A percentile compares a stretch with the other conserved stretches of the same genome.
Evolutionary conservation across 805 yeast species (phyloP).

Genomic region (Kodamaea nitidulidarum): DNA sequence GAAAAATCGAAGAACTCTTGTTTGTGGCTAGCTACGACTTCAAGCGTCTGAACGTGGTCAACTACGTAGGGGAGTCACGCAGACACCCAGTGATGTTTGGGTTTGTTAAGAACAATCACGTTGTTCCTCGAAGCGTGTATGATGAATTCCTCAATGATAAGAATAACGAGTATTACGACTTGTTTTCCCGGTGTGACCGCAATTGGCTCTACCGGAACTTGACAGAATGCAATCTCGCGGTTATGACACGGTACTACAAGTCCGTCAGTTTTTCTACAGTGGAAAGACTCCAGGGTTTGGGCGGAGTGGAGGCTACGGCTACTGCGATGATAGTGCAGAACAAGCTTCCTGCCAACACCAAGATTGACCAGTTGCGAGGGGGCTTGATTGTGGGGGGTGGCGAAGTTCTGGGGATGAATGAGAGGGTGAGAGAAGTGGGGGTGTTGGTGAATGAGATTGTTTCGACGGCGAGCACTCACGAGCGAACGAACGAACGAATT

Average conservation of each 20-base stretch:
- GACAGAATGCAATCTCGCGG: slow-evolving; percentile 30
- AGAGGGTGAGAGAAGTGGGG: slow-evolving; percentile 27
- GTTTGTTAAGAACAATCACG: slow-evolving; percentile 10
- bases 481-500: too few relatives aligned
- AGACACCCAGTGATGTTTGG: slow-evolving; percentile 9
- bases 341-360: slow-evolving; percentile 27
- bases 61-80: slow-evolving; percentile 13
- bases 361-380: slow-evolving; percentile 30
- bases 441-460: slow-evolving; percentile 19
- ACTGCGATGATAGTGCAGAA: slow-evolving; percentile 32
- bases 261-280: slow-evolving; percentile 22
- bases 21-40: slow-evolving; percentile 34
- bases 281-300: slow-evolving; percentile 16
- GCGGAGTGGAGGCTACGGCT: slow-evolving; percentile 25
- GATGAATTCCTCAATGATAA: slow-evolving; percentile 12
- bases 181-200: slow-evolving; percentile 3
- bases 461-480: too few relatives aligned
- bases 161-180: slow-evolving; percentile 6
- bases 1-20: slow-evolving; percentile 29
- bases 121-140: slow-evolving; percentile 16
- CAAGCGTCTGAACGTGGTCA: slow-evolving; percentile 23
- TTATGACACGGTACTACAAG: slow-evolving; percentile 27
- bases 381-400: slow-evolving; percentile 22
- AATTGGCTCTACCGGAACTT: slow-evolving; percentile 14
- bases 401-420: slow-evolving; percentile 15